phyloP scores from a whole-genome alignment of 768 basidiomycete species.

The Suillus subaureus region DNA sequence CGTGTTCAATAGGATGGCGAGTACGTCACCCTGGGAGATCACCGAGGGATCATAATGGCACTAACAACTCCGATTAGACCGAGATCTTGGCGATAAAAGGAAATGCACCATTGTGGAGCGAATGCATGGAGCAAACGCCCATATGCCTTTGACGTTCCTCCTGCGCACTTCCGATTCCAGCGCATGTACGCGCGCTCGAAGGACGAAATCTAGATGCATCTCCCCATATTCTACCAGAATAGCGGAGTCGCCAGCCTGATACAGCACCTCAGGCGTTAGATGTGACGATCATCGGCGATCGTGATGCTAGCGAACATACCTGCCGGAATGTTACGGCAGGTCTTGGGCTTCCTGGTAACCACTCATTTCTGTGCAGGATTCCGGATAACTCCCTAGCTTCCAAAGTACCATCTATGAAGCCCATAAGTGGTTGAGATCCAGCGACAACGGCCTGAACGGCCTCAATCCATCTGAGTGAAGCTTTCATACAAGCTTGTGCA shows the following conservation, averaged over 20 bases:
- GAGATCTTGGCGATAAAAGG: neutral
- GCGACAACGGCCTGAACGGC: slow-evolving; percentile 18
- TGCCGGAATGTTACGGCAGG: slow-evolving; percentile 54
- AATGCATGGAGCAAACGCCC: slow-evolving; percentile 52
- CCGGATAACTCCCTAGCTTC: slow-evolving; percentile 4
- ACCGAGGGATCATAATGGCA: slow-evolving; percentile 50
- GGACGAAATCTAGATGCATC: slow-evolving; percentile 52
- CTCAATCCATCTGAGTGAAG: slow-evolving; percentile 34
- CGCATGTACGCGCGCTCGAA: slow-evolving; percentile 61
- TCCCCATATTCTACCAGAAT: slow-evolving; percentile 66
- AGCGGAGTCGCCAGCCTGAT: slow-evolving; percentile 62
- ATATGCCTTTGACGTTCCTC: slow-evolving; percentile 37
- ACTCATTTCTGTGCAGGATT: slow-evolving; percentile 17
- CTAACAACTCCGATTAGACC: slow-evolving; percentile 25
- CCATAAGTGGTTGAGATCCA: neutral
- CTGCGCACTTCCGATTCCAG: slow-evolving; percentile 45
- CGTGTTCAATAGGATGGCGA: slow-evolving; percentile 42
- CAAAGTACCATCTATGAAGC: slow-evolving; percentile 1
- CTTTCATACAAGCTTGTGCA: slow-evolving; percentile 33
- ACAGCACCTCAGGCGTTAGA: neutral
- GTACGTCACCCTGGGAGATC: slow-evolving; percentile 45
- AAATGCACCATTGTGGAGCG: slow-evolving; percentile 56
- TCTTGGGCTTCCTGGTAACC: slow-evolving; percentile 15
- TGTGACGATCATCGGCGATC: neutral
- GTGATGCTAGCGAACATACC: slow-evolving; percentile 32